Base-by-base conservation (phyloP, 306 rosid genomes). In the Prunus mume region DNA sequence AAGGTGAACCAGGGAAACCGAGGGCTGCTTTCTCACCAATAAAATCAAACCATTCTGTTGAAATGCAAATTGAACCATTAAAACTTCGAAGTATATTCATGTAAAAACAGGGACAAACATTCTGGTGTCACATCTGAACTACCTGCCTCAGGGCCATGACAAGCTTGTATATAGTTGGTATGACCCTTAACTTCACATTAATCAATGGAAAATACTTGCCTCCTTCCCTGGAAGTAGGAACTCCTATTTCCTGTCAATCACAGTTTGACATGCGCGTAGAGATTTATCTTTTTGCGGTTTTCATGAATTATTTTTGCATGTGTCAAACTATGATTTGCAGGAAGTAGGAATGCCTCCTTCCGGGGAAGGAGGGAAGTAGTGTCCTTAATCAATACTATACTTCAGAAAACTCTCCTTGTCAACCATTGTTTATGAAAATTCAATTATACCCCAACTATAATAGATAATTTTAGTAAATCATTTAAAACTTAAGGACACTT, bases 1-100 rank as follows among this genome's bases (percentile, higher is more conserved):
- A 94, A 64, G 98, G 98, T 75, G 98, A 94, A 78, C 98, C 98
- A 76, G 98, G 97, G 81, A 83, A 72, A 13, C 95, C 98, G 20
- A 72, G 95, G 74, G 80, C 82, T 76, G 85, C 91, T 85, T 92
- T 91, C 80, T 57, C 71, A 71, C 98, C 98, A 78, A 94, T 87
- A 88, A 90, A 94, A 78, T 83, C 93, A 83, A 94, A 89, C 94
- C 93, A 88, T 80, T 94, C 98, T 94, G 89, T 77, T 70, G 79
- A 80, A 41, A 73, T 12, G 70, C 27, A 82, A 83, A 68, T 60
- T 71, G 46, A 76, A 80, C 6, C 68, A 75, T 86, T 76, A 89
- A 68, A 82, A 79, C 79, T 49, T 14, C 68, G 46, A 52, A 12
- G 57, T 24, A 54, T 75, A 65, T 51, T 43, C 56, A 72, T 8